Conservation (phyloP, 805 yeast genomes). For the Wickerhamomyces bovis region DNA sequence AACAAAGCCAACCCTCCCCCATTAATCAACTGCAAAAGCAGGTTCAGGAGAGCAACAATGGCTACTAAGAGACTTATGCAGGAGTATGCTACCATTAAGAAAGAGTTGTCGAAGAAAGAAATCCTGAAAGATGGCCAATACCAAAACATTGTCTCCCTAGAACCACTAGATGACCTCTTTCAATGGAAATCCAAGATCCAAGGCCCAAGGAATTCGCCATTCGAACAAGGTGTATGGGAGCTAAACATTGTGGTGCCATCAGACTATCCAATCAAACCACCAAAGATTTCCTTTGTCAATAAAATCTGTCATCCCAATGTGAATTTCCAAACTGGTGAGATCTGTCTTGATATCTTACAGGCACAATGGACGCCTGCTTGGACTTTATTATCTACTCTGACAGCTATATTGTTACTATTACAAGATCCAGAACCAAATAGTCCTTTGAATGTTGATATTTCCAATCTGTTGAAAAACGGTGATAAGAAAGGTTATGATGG, state of each 20-base stretch:
- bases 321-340: conserved; percentile 51
- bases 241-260: conserved; percentile 39
- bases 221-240: conserved; percentile 46
- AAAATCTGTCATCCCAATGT: conserved; percentile 45
- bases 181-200: conserved; percentile 46
- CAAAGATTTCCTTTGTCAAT: conserved; percentile 40
- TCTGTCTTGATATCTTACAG: conserved; percentile 62
- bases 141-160: conserved; percentile 32
- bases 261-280: conserved; percentile 57
- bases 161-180: conserved; percentile 44
- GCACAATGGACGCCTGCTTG: conserved; percentile 70
- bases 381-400: conserved; percentile 48
- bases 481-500: conserved; percentile 39
- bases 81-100: conserved; percentile 28
- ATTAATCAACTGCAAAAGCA: too few species aligned
- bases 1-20: not conserved
- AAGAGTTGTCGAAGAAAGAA: conserved; percentile 20
- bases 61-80: conserved; percentile 31
- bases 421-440: conserved; percentile 66
- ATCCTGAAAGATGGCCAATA: conserved; percentile 5
- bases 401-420: conserved; percentile 52
- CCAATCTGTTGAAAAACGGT: conserved; percentile 47
- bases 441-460: conserved; percentile 66
- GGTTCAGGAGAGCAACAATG: conserved; percentile 10
- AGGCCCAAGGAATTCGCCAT: conserved; percentile 51